These are phyloP conservation scores for Tarenaya hassleriana DNA, from an alignment of 345 rosid species.

Conservation along the genomic window DNA sequence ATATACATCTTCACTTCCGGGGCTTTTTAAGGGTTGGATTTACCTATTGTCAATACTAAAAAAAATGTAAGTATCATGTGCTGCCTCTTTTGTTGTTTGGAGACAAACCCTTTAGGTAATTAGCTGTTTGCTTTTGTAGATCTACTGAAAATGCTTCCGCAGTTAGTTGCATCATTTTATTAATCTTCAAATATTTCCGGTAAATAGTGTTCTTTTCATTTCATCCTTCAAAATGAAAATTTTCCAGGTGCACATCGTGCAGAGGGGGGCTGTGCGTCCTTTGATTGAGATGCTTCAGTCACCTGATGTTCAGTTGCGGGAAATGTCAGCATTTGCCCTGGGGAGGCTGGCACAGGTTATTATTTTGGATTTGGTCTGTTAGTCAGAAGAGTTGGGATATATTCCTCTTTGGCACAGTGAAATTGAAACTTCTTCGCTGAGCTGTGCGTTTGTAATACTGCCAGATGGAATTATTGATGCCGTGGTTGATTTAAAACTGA, in stretches of 20 bases:
- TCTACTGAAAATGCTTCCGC: conserved; percentile 2
- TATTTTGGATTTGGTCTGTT: conserved; percentile 10
- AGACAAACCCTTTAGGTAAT: background rate
- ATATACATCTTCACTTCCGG: background rate
- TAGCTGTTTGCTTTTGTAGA: conserved; percentile 13
- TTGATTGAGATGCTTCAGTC: conserved; percentile 95
- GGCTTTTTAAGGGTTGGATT: background rate
- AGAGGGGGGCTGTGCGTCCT: conserved; percentile 96
- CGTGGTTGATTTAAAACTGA: background rate
- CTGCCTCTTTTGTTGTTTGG: too few species aligned
- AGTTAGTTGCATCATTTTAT: background rate
- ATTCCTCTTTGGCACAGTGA: conserved; percentile 13
- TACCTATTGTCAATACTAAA: background rate
- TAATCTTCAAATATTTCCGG: background rate
- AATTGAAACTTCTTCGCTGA: conserved; percentile 1
- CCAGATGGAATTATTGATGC: background rate
- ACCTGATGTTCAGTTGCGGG: conserved; percentile 80
- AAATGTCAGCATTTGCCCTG: conserved; percentile 99
- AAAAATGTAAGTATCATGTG: too few species aligned
- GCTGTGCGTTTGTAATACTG: conserved; percentile 7
- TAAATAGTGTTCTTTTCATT: conserved; percentile 3
- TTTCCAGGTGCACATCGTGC: conserved; percentile 93
- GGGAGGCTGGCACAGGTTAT: conserved; percentile 99
- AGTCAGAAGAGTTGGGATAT: background rate
- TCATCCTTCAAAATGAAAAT: conserved; percentile 1